phyloP scores from a whole-genome alignment of 352 stramenopile species.

The Globisporangium takayamanum region DNA sequence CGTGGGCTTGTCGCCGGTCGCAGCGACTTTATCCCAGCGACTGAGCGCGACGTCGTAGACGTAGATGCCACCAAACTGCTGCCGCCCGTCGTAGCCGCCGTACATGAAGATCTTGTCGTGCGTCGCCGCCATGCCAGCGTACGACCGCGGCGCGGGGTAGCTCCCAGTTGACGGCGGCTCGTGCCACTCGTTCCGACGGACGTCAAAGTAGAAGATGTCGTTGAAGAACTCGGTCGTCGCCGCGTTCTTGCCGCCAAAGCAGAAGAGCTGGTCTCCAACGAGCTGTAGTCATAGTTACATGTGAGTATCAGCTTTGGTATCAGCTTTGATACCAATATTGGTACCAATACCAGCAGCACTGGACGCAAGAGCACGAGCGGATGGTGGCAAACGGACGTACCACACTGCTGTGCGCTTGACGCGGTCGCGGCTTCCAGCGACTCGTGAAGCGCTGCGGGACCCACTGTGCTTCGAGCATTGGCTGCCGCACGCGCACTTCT shows the following conservation, averaged over 20 bases:
- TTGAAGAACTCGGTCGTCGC: conserved; percentile 43
- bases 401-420: conserved; percentile 56
- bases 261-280: conserved; percentile 54
- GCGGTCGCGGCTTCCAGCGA: conserved; percentile 52
- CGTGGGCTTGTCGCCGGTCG: conserved; percentile 27
- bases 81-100: conserved; percentile 45
- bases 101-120: conserved; percentile 63
- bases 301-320: not conserved
- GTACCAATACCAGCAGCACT: no score
- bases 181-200: conserved; percentile 50
- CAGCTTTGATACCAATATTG: no score
- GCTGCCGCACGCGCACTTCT: conserved; percentile 48
- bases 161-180: conserved; percentile 25
- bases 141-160: conserved; percentile 35
- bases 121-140: conserved; percentile 40
- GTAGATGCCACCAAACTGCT: conserved; percentile 55
- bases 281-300: conserved; percentile 17
- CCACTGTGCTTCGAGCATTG: conserved; percentile 50
- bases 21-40: conserved; percentile 51
- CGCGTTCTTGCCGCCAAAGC: conserved; percentile 66
- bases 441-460: conserved; percentile 29
- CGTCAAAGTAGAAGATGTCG: conserved; percentile 75
- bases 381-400: conserved; percentile 16
- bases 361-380: not conserved
- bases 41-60: conserved; percentile 39